Evolutionary conservation across 208 protist species (phyloP), one percentile per base, ranked within the genome.

Genomic region (Borovskyia barvae): DNA sequence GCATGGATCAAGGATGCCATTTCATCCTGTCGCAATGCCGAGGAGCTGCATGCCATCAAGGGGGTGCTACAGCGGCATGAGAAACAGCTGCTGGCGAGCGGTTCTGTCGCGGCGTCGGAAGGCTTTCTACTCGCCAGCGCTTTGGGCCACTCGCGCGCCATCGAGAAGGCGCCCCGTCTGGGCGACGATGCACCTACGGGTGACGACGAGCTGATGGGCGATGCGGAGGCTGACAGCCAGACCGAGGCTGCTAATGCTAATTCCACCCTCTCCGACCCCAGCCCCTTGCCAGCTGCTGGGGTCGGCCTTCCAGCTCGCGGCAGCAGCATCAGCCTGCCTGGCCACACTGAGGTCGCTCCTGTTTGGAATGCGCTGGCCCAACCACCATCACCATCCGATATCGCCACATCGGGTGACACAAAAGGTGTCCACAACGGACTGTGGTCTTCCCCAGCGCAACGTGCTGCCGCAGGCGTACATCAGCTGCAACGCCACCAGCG

Each of bases 1-100:
- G 40, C 57, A 6, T 94, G 87, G 82, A 55, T 85, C 2, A 87
- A 79, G 53, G 84, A 88, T 48, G 87, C 82, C 2, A 43, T 90
- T 29, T 74, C 72, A 1, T 54, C 82, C 11, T 92, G 84, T 55
- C 43, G 37, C 19, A 79, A 33, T 11, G 25, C 66, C 1, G 72
- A 66, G 56, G 79, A 89, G 65, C 55, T 90, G 63, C 72, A 52
- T 0, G 26, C 26, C 26, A 60, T 94, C 37, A 64, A 86, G 17
- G 41, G 26, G 9, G 19, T 73, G 17, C 52, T 90, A 52, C 71
- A 42, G 26, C 32, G 24, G 37, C 49, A 66, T 22, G 58, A 70
- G 48, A 53, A 45, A 35, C 50, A 48, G 37, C 36, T 70, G n/a
- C 47, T 62, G 19, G 32, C 30, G 17, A 56, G 64, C 24, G 64